These are phyloP conservation scores for Flaveria bidentis DNA, from an alignment of 129 eudicot species.

Conservation along the genomic window DNA sequence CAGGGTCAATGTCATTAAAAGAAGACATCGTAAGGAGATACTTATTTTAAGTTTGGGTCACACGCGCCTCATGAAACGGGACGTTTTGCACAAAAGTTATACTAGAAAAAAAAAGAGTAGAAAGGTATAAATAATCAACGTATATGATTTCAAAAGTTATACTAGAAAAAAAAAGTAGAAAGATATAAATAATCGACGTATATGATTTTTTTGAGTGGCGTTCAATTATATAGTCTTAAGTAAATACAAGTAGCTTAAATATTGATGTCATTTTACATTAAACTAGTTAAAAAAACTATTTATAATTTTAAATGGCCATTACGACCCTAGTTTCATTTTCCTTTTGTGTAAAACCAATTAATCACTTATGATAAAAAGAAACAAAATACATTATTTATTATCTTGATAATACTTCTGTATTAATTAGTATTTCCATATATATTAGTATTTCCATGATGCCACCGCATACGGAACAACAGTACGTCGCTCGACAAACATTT, in stretches of 20 bases:
- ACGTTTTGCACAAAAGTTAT: not conserved
- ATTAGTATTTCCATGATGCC: not conserved
- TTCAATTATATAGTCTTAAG: not conserved
- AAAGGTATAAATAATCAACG: not conserved
- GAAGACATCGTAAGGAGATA: not conserved
- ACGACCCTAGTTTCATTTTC: too few species aligned
- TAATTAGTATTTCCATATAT: not conserved
- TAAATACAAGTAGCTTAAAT: not conserved
- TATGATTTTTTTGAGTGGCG: not conserved
- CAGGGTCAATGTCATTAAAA: not conserved
- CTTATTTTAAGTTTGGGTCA: not conserved
- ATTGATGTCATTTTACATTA: slow-evolving; percentile 1
- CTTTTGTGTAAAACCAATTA: too few species aligned
- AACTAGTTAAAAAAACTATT: not conserved
- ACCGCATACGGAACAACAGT: not conserved
- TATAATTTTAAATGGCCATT: too few species aligned
- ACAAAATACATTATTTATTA: too few species aligned
- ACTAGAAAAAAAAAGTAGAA: not conserved
- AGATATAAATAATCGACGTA: not conserved
- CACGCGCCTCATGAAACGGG: not conserved
- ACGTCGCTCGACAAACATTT: not conserved
- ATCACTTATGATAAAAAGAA: too few species aligned
- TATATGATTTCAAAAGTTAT: not conserved
- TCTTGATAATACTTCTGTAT: too few species aligned
- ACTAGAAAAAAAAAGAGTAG: not conserved